Evolutionary conservation across 208 protist genomes (phyloP).

Genomic region (Balamuthia mandrillaris): DNA sequence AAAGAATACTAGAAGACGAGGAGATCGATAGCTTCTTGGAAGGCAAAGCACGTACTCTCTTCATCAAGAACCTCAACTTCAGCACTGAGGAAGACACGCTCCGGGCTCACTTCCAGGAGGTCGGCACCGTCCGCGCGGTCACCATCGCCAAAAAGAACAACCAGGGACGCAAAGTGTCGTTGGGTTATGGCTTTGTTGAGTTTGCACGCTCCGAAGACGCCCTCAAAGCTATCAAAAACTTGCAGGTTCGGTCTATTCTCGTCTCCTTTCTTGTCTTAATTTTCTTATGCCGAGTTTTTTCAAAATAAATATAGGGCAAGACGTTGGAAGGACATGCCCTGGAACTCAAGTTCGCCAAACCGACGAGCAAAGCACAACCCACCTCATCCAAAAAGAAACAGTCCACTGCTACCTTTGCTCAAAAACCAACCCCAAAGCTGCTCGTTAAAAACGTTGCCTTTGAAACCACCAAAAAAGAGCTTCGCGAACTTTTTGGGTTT

Average conservation of each 20-base stretch:
- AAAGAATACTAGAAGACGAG: neutral
- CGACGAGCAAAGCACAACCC: neutral
- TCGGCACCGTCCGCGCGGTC: slow-evolving; percentile 23
- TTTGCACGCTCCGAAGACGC: slow-evolving; percentile 68
- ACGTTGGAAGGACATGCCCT: neutral
- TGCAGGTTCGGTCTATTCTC: slow-evolving; percentile 44
- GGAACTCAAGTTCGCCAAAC: neutral
- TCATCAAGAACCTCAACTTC: slow-evolving; percentile 88
- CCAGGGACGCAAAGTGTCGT: slow-evolving; percentile 58
- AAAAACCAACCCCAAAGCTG: slow-evolving; percentile 75
- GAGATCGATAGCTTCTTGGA: neutral
- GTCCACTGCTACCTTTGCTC: neutral
- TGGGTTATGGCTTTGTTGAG: slow-evolving; percentile 92
- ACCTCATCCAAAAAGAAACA: neutral
- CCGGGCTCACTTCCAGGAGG: slow-evolving; percentile 45
- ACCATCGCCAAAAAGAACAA: slow-evolving; percentile 63
- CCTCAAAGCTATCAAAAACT: slow-evolving; percentile 57
- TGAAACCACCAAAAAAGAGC: slow-evolving; percentile 91
- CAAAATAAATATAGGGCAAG: neutral
- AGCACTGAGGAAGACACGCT: slow-evolving; percentile 78
- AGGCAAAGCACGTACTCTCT: slow-evolving; percentile 66
- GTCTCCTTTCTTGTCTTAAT: neutral
- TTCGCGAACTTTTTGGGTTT: slow-evolving; percentile 89
- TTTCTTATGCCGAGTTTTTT: slow-evolving; percentile 57
- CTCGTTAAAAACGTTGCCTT: slow-evolving; percentile 97